Conservation (phyloP, 768 basidiomycete genomes). For the Leccinum rimulosum region DNA sequence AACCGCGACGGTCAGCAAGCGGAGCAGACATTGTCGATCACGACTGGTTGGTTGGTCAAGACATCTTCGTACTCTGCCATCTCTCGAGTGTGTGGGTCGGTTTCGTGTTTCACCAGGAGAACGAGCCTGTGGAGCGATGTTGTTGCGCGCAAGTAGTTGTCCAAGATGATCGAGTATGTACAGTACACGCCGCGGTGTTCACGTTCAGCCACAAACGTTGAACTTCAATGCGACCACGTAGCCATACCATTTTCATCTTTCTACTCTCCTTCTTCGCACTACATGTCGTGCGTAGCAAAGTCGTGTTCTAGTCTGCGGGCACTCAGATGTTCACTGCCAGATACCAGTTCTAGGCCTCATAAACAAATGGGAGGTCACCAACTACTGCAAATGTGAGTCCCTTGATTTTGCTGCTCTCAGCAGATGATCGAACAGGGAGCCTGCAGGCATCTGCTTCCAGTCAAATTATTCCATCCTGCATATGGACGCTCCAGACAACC, state of each 20-base stretch:
- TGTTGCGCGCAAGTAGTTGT: slow-evolving; percentile 1
- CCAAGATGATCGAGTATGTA: neutral
- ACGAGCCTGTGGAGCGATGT: neutral
- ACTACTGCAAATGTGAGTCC: slow-evolving; percentile 81
- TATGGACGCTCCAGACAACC: slow-evolving; percentile 76
- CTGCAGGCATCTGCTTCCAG: slow-evolving; percentile 84
- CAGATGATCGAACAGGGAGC: slow-evolving; percentile 5
- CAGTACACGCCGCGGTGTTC: slow-evolving; percentile 3
- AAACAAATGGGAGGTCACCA: slow-evolving; percentile 86
- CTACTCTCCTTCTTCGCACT: slow-evolving; percentile 17
- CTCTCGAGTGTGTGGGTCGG: slow-evolving; percentile 13
- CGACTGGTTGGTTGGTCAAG: slow-evolving; percentile 97
- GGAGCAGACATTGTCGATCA: slow-evolving; percentile 89
- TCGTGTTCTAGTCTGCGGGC: neutral
- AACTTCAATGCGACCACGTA: slow-evolving; percentile 16
- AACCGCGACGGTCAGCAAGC: slow-evolving; percentile 20
- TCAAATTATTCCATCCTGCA: slow-evolving; percentile 85
- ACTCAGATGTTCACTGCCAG: slow-evolving; percentile 27
- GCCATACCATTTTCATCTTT: slow-evolving; percentile 10
- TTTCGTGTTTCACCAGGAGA: neutral
- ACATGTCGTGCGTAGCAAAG: slow-evolving; percentile 27
- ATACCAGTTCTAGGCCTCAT: slow-evolving; percentile 42
- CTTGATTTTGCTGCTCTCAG: neutral
- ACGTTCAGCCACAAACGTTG: slow-evolving; percentile 18
- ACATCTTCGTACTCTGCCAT: slow-evolving; percentile 94